Base-by-base conservation (phyloP, 306 rosid genomes). In the Prunus fruticosa region DNA sequence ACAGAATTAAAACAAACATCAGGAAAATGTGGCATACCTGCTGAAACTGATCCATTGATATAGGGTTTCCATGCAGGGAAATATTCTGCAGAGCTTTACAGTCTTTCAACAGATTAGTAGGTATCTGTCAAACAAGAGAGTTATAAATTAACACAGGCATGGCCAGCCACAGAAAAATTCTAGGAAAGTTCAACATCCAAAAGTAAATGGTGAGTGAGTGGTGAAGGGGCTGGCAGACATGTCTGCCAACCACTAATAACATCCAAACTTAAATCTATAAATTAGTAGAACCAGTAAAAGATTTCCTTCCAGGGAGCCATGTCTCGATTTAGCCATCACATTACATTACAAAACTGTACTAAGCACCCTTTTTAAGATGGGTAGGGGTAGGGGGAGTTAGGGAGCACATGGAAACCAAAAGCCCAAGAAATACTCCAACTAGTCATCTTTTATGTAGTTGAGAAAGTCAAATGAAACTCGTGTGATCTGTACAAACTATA, bases 1-100 rank as follows among this genome's bases (percentile, higher is more conserved):
- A 58, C 3, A n/a, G 18, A 38, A 12, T 47, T 64, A 38, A 19
- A 58, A 9, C 50, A 58, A 11, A 25, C n/a, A 68, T 28, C 11
- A 5, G 28, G 34, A 74, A 77, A 84, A 74, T 16, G 30, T 22
- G 78, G 8, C 79, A 14, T 78, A 91, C 97, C 95, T 88, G 97
- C 83, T 95, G 97, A 84, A 95, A 92, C 84, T 87, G 91, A 80
- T 92, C 97, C 97, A 89, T 89, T 78, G 95, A 86, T 73, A 95
- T 88, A 53, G 98, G 99, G 79, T 95, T 95, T 8, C 93, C 95
- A 66, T 89, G 99, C 78, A 95, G 87, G 76, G 99, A 90, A 60
- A 92, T 80, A 76, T 87, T 95, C 85, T 95, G 99, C 75, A 95
- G 88, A 62, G 91, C 97, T 84, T 86, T 89, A 82, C 99, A 92